Conservation (phyloP, 108 stramenopile species). For the Poteriospumella lacustris region DNA sequence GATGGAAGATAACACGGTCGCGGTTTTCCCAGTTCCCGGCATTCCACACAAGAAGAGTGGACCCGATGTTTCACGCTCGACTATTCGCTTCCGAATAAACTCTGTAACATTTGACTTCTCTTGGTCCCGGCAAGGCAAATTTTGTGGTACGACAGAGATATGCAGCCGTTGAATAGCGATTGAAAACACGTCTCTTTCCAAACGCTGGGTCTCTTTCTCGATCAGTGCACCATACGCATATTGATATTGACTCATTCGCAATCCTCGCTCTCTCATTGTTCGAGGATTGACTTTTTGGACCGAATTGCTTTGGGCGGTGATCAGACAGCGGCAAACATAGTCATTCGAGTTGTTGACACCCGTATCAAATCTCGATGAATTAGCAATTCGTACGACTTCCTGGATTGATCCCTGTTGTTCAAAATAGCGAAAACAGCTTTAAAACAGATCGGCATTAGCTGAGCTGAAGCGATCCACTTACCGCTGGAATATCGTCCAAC, state of each 20-base stretch:
- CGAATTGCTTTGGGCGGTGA: background rate
- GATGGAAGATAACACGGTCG: conserved; percentile 48
- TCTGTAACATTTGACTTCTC: background rate
- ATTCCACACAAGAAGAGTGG: conserved; percentile 53
- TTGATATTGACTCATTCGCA: conserved; percentile 17
- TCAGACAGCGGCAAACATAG: background rate
- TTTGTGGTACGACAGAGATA: background rate
- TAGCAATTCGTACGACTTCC: background rate
- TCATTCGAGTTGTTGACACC: background rate
- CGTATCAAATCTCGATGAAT: background rate
- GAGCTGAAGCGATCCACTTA: conserved; percentile 5
- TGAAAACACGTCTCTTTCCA: background rate
- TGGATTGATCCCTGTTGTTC: background rate
- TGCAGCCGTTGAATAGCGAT: conserved; percentile 9
- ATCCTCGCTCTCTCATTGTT: background rate
- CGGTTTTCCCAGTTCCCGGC: conserved; percentile 61
- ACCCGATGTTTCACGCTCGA: background rate
- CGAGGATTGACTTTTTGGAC: background rate
- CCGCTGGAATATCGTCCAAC: conserved; percentile 24
- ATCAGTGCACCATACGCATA: background rate
- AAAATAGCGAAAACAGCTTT: background rate
- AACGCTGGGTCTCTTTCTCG: background rate
- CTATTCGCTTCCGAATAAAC: background rate
- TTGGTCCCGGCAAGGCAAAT: background rate
- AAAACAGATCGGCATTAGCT: background rate